Evolutionary conservation across 2,329 filamentous ascomycete genomes (phyloP), one percentile per base, ranked within the genome.

Genomic region (Purpureocillium lavendulum): DNA sequence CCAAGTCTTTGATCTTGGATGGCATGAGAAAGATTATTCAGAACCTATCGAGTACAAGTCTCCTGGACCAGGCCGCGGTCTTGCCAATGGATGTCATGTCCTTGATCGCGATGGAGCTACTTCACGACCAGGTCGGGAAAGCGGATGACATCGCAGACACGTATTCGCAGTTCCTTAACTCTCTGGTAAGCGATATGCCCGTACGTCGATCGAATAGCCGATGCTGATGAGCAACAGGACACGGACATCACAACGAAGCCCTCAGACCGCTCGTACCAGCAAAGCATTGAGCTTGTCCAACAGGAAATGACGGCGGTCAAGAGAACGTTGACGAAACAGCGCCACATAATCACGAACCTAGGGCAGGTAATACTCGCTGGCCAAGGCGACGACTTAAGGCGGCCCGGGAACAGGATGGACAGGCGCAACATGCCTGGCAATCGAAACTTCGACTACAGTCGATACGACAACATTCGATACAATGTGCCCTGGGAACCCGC

Each of bases 51-150:
- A 49, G 51, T 6, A 46, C 48, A 5, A 51, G 52, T 9, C 48
- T 69, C 2, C 38, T 65, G 6, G 55, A 61, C 6, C 58, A 55
- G 32, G 58, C 60, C 7, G 57, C 61, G 15, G 46, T 71, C 17
- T 45, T 65, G 26, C 69, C 68, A 1, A 53, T 64, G 30, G 68
- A 71, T 15, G 42, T 71, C 3, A 44, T 67, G 18, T 62, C 64
- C 1, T 48, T 71, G 14, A 48, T 70, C 10, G 56, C 55, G 9
- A 44, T 62, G 30, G 57, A 56, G 12, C 51, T 72, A 26, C 42
- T 69, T 2, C 51, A 58, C 33, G 65, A 71, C 31, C 49, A 56
- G 15, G 62, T 61, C 1, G 58, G 56, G 4, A 58, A 55, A 33
- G 56, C 57, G 26, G 56, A 62, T 3, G 59, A 62, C 21, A 61